phyloP scores from a whole-genome alignment of 1,139 yeast species.

The Pichia norvegensis region DNA sequence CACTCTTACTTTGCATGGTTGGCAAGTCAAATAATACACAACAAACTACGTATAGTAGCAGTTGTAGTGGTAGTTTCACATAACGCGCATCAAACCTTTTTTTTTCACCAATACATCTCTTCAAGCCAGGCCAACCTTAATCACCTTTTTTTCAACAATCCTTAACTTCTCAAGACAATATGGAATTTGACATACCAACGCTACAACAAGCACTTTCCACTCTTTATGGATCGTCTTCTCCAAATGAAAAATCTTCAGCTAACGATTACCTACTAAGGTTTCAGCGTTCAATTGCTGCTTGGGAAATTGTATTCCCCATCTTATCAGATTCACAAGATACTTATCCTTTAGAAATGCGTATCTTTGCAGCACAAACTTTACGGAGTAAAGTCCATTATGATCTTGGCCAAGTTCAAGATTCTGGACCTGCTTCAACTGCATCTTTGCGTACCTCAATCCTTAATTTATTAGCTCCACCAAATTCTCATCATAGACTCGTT shows the following conservation, averaged over 20 bases:
- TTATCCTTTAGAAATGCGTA: constrained; percentile 42
- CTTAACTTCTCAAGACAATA: background rate
- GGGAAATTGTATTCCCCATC: constrained; percentile 40
- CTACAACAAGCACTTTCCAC: constrained; percentile 48
- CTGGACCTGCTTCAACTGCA: constrained; percentile 32
- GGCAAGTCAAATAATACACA: too few species aligned
- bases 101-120: background rate
- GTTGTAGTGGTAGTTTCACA: too few species aligned
- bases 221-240: constrained; percentile 46
- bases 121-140: background rate
- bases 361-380: constrained; percentile 88
- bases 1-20: background rate
- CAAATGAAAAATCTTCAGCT: constrained; percentile 47
- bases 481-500: constrained; percentile 41
- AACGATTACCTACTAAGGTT: constrained; percentile 65
- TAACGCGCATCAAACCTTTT: too few species aligned
- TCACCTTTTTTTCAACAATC: background rate
- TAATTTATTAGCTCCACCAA: constrained; percentile 36
- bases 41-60: too few species aligned
- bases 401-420: constrained; percentile 59
- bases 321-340: constrained; percentile 15
- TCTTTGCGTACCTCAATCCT: constrained; percentile 55
- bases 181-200: constrained; percentile 10
- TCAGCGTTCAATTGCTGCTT: constrained; percentile 70
- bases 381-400: constrained; percentile 82